phyloP scores from a whole-genome alignment of 257 asterid species.

The Eustoma russellianum region DNA sequence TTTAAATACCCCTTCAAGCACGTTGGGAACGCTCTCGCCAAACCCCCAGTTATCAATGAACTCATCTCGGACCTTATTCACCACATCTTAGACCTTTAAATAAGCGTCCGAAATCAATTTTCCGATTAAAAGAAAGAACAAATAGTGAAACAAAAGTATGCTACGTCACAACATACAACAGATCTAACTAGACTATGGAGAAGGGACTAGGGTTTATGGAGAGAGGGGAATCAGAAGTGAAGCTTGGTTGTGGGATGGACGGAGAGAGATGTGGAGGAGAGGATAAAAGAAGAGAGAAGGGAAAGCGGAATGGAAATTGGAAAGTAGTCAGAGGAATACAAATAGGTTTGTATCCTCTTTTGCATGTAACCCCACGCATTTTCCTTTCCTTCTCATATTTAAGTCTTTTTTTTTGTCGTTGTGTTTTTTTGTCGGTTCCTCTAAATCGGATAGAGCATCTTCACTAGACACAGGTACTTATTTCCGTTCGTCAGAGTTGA shows the following conservation, averaged over 20 bases:
- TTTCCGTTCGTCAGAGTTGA: too few species aligned
- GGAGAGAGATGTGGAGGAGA: constrained; percentile 2
- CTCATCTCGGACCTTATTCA: constrained; percentile 38
- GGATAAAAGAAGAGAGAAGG: background rate
- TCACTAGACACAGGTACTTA: too few species aligned
- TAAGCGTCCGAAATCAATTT: background rate
- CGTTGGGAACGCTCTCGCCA: constrained; percentile 67
- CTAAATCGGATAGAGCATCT: too few species aligned
- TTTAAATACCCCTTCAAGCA: constrained; percentile 80
- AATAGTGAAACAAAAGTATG: background rate
- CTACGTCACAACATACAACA: background rate
- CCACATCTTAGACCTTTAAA: constrained; percentile 42
- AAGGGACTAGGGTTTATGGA: constrained; percentile 19
- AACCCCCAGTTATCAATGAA: constrained; percentile 54
- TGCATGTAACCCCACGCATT: constrained; percentile 16
- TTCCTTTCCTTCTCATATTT: too few species aligned
- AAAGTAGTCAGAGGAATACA: constrained; percentile 31
- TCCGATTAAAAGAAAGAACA: background rate
- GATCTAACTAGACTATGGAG: too few species aligned
- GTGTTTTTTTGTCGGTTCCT: too few species aligned
- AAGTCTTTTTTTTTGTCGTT: too few species aligned
- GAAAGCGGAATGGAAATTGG: constrained; percentile 28
- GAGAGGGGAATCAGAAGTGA: constrained; percentile 11
- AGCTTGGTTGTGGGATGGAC: constrained; percentile 1
- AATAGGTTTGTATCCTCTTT: constrained; percentile 47